Conservation (phyloP, 2,329 filamentous ascomycete genomes). For the Spiromastix sp. region DNA sequence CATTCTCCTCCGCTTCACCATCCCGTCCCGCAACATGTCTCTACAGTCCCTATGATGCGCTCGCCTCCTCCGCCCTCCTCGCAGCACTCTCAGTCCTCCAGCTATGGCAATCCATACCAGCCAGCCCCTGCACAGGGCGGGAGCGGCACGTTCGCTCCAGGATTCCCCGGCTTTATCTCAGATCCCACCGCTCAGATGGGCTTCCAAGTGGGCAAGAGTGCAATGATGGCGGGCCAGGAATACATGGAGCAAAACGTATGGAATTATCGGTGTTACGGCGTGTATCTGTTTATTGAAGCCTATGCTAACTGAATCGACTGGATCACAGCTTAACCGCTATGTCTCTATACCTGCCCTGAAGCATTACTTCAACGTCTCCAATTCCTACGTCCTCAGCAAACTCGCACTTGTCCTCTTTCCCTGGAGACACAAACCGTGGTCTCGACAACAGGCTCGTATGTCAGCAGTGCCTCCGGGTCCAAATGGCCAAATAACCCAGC, state of each 20-base stretch:
- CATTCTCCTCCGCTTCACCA: constrained; percentile 90
- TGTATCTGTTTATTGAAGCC: constrained; percentile 3
- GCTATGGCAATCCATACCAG: constrained; percentile 42
- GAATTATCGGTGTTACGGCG: neutral
- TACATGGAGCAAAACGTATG: constrained; percentile 91
- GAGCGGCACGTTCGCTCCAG: constrained; percentile 37
- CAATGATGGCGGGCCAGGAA: constrained; percentile 83
- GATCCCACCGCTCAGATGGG: constrained; percentile 93
- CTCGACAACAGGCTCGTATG: constrained; percentile 63
- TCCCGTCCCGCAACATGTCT: constrained; percentile 95
- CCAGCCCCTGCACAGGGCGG: constrained; percentile 32
- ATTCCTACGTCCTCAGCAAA: constrained; percentile 91
- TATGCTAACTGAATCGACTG: constrained; percentile 1
- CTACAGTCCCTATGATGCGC: constrained; percentile 90
- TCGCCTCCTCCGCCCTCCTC: constrained; percentile 75
- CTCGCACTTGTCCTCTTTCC: constrained; percentile 89
- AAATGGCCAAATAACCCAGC: constrained; percentile 54
- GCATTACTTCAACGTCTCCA: constrained; percentile 99
- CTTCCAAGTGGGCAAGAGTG: constrained; percentile 85
- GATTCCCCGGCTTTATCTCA: constrained; percentile 88
- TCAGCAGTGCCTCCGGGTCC: constrained; percentile 28
- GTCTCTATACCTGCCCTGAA: constrained; percentile 89
- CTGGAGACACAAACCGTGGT: constrained; percentile 97
- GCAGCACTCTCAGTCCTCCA: constrained; percentile 53
- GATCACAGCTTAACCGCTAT: constrained; percentile 59